Conservation (phyloP, 2,329 filamentous ascomycete genomes). For the Sporothrix phasma region DNA sequence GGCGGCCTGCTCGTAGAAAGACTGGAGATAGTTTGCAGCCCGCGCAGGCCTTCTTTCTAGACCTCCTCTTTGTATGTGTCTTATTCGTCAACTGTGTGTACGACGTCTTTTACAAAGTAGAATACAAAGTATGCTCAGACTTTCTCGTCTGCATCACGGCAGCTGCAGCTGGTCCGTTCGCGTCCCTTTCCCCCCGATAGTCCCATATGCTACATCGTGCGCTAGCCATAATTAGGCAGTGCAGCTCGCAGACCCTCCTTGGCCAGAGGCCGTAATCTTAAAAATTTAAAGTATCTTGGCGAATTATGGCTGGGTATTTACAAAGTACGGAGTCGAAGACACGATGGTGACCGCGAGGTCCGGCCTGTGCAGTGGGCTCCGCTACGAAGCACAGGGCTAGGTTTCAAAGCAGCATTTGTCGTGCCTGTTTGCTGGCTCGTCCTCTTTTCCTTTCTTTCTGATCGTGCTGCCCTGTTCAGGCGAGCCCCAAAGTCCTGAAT, state of each 20-base stretch:
- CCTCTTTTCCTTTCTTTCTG: background rate
- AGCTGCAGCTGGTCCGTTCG: background rate
- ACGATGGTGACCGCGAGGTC: no score
- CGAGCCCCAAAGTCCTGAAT: no score
- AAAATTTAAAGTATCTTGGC: slow-evolving; percentile 2
- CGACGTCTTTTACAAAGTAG: background rate
- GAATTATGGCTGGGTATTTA: background rate
- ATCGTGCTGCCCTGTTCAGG: no score
- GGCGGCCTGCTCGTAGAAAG: background rate
- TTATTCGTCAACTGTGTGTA: no score
- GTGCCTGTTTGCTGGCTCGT: background rate
- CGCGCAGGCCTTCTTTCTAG: no score
- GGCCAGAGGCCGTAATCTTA: background rate
- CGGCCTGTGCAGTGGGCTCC: background rate
- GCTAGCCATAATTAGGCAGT: background rate
- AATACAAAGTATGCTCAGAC: no score
- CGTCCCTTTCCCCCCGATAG: background rate
- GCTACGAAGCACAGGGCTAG: background rate
- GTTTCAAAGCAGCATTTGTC: background rate
- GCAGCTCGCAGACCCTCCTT: background rate
- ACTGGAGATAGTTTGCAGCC: background rate
- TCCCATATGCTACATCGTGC: background rate
- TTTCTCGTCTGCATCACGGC: background rate
- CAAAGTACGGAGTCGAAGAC: no score
- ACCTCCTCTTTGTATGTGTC: background rate